Evolutionary conservation across 805 yeast genomes (phyloP), one percentile per base, ranked within the genome.

Genomic region (Metschnikowia lachancei): DNA sequence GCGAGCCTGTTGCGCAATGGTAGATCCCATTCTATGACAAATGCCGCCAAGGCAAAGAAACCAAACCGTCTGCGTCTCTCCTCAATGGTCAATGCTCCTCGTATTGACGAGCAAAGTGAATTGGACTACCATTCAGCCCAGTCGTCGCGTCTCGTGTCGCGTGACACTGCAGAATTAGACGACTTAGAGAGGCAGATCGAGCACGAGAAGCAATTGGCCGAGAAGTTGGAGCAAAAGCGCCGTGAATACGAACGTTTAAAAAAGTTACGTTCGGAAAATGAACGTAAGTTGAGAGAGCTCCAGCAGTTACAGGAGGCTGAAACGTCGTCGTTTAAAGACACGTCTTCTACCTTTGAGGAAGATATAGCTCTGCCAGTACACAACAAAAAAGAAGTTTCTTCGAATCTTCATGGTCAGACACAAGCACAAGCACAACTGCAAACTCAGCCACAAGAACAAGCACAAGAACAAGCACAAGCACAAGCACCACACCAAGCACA

Each of bases 171-270:
- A 55, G 44, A 64, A 61, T 51, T 59, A 39, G 53, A 59, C 46
- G 62, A 49, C 35, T 56, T 72, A 22, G 64, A 67, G 46, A 53
- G 62, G 44, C 66, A 73, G 53, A 60, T 74, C 17, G 69, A 63
- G 38, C 55, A 67, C 46, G 78, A 76, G 52, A 66, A 66, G 56
- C 59, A 56, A 16, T 48, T 65, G 44, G 72, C 73, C 19, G 63
- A 61, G 35, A 64, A 69, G 46, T 54, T 74, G 42, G 79, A 74
- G 52, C 47, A 52, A 16, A 64, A 66, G 48, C 66, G 70, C 31
- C 52, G 63, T 26, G 72, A 69, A 44, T 69, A 63, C 49, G 72
- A 69, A 48, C 53, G 58, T 28, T 60, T 70, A 52, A 64, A 63
- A 45, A 36, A 49, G 43, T 49, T 56, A 50, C 59, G 67, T 38